These are phyloP conservation scores for Talaromyces sp. DNA, from an alignment of 2,329 filamentous ascomycete genomes.

Conservation along the genomic window DNA sequence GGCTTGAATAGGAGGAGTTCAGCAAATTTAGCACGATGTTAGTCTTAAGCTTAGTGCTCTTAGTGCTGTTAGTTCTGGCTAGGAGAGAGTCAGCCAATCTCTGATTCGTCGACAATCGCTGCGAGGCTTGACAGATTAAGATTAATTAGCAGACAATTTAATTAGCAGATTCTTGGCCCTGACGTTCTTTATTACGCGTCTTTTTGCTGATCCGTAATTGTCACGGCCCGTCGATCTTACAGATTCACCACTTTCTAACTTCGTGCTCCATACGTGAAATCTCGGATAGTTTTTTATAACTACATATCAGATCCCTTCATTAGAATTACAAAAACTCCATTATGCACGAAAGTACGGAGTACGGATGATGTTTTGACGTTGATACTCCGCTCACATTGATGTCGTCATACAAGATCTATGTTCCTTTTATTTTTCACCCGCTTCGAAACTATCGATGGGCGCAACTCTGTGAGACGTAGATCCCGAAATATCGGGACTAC, in stretches of 20 bases:
- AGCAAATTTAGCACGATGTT: not conserved
- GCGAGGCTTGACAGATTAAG: not conserved
- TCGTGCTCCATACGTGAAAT: not conserved
- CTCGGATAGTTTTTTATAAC: not conserved
- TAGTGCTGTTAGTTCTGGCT: not conserved
- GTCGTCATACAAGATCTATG: not conserved
- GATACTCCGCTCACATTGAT: constrained; percentile 1
- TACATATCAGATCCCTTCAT: not conserved
- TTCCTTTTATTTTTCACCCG: not conserved
- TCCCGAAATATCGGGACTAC: constrained; percentile 4
- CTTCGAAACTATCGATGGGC: not conserved
- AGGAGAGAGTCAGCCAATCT: not conserved
- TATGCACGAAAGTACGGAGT: not conserved
- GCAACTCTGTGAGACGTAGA: not conserved
- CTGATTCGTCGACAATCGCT: not conserved
- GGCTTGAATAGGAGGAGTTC: not conserved
- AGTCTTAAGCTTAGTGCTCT: not conserved
- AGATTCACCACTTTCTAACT: not conserved
- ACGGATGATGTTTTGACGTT: not conserved
- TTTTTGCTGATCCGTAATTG: constrained; percentile 4
- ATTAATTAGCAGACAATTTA: not conserved
- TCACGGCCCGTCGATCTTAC: not conserved
- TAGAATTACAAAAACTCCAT: not conserved
- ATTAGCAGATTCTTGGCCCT: not conserved
- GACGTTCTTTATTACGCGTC: constrained; percentile 10